Evolutionary conservation across 108 stramenopile genomes (phyloP).

Genomic region (Aurantiochytrium sp.): DNA sequence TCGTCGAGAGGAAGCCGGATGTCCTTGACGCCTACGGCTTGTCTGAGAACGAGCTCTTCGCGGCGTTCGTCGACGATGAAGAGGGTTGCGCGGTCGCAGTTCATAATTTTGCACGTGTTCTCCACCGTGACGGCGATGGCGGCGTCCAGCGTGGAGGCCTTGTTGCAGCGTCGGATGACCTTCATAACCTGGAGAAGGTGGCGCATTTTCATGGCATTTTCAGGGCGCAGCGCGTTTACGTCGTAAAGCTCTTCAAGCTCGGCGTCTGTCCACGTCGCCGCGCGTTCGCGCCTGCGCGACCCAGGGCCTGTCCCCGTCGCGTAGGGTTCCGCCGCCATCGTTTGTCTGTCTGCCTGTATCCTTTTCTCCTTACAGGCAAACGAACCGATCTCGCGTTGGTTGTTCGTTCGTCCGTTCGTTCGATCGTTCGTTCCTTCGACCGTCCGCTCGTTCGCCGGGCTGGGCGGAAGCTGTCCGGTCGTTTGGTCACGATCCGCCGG

Average conservation of each 20-base stretch:
- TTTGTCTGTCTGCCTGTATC: too few relatives aligned
- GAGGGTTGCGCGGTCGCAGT: conserved; percentile 33
- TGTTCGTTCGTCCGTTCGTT: too few relatives aligned
- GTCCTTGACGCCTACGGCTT: conserved; percentile 24
- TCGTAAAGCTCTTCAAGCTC: conserved; percentile 13
- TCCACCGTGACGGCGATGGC: neutral
- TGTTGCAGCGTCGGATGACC: neutral
- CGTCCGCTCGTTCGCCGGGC: too few relatives aligned
- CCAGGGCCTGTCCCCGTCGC: neutral
- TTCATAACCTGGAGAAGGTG: neutral
- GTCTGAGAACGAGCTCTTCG: conserved; percentile 29
- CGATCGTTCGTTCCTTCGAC: too few relatives aligned
- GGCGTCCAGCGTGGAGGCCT: neutral
- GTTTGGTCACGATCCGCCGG: too few relatives aligned
- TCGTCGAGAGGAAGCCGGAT: conserved; percentile 28
- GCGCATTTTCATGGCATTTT: neutral
- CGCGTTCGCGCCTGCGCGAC: neutral
- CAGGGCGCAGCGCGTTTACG: neutral
- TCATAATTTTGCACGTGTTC: conserved; percentile 24
- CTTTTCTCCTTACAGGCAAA: too few relatives aligned
- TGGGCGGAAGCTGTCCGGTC: too few relatives aligned
- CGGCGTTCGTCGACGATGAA: conserved; percentile 31
- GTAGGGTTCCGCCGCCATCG: neutral
- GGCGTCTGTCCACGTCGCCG: neutral
- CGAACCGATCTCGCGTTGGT: too few relatives aligned